Evolutionary conservation across 768 basidiomycete genomes (phyloP).

Genomic region (Pulveroboletus sp.): DNA sequence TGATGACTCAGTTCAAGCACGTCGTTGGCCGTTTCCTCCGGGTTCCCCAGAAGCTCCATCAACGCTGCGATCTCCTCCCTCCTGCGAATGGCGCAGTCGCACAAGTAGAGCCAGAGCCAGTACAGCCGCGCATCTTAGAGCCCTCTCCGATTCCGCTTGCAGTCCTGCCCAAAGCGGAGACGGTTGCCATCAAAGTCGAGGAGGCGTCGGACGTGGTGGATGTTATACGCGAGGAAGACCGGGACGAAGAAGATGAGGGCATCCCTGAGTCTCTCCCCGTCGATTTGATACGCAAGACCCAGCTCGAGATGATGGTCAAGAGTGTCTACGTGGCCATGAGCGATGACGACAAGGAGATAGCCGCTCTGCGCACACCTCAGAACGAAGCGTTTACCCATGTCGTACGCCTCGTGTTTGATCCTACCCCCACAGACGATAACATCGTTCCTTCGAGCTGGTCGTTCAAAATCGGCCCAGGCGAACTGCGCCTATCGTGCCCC

Average conservation of each 20-base stretch:
- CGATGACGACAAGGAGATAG: constrained; percentile 6
- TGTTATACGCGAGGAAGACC: no score
- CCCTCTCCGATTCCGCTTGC: not conserved
- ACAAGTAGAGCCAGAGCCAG: no score
- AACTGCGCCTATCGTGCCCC: constrained; percentile 2
- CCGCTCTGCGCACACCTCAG: not conserved
- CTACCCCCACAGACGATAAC: not conserved
- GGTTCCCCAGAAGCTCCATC: not conserved
- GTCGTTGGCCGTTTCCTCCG: not conserved
- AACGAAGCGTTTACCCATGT: not conserved
- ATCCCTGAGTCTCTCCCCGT: not conserved
- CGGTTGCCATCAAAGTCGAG: not conserved
- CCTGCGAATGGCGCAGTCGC: not conserved
- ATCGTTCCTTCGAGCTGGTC: constrained; percentile 5
- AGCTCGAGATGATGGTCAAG: not conserved
- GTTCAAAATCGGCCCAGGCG: not conserved
- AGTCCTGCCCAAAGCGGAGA: not conserved
- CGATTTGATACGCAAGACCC: not conserved
- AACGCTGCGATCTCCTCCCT: not conserved
- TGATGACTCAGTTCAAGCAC: not conserved
- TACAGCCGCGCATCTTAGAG: not conserved
- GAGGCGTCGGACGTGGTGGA: no score
- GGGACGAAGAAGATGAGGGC: not conserved
- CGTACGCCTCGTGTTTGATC: not conserved
- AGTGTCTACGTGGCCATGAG: constrained; percentile 1